Percentiles rank a stretch among this genome's conserved stretches.
Conservation (phyloP, 2,329 filamentous ascomycete species). For the Nemania diffusa region DNA sequence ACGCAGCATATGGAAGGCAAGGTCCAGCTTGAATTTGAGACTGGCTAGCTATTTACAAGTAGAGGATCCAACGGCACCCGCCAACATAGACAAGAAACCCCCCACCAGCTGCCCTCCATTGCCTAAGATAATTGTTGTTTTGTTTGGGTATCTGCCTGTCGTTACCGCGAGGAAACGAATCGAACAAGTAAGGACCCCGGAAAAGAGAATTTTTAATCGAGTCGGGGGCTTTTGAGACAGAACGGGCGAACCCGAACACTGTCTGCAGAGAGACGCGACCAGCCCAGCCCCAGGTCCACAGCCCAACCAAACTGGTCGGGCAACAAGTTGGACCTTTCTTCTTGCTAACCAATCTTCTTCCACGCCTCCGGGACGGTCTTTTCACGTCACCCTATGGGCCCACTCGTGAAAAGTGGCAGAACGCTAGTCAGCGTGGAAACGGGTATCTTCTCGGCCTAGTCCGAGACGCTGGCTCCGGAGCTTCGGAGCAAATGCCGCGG, state of each 20-base stretch:
- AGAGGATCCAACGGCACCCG: conserved; percentile 50
- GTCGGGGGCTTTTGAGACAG: conserved; percentile 53
- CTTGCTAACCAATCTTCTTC: conserved; percentile 44
- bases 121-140: conserved; percentile 34
- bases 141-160: conserved; percentile 31
- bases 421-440: conserved; percentile 43
- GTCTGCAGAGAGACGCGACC: conserved; percentile 61
- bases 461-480: conserved; percentile 67
- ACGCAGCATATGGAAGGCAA: conserved; percentile 29
- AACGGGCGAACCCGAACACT: conserved; percentile 42
- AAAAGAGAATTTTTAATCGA: conserved; percentile 45
- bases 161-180: conserved; percentile 27
- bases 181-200: conserved; percentile 32
- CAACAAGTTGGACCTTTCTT: conserved; percentile 36
- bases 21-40: conserved; percentile 44
- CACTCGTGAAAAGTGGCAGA: conserved; percentile 43
- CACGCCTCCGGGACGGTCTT: conserved; percentile 45
- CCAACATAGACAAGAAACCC: conserved; percentile 48
- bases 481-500: conserved; percentile 60
- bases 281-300: conserved; percentile 55
- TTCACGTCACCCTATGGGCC: conserved; percentile 10
- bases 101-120: conserved; percentile 50
- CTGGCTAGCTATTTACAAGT: conserved; percentile 47
- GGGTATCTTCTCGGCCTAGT: conserved; percentile 64
- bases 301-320: conserved; percentile 14